A percentile compares a stretch with the other conserved stretches of the same genome.
Conservation (phyloP, 1,284 basidiomycete genomes). For the Bondarzewia mesenterica region DNA sequence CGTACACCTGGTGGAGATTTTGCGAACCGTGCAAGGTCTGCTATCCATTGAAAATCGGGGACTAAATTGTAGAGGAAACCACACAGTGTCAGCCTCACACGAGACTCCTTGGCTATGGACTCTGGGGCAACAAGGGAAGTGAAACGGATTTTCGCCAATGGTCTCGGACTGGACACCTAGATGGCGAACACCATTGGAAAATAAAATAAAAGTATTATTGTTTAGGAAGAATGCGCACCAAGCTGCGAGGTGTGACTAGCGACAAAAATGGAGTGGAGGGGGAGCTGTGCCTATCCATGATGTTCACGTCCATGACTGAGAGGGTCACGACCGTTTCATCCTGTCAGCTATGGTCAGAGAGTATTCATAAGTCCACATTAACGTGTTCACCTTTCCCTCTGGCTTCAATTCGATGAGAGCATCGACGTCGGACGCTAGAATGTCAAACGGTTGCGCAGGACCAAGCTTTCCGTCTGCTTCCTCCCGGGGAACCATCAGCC, state of each 20-base stretch:
- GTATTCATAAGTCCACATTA: not conserved
- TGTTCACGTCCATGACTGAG: conserved; percentile 51
- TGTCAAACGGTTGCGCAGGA: conserved; percentile 40
- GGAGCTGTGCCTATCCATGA: conserved; percentile 37
- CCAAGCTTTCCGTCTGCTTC: conserved; percentile 12
- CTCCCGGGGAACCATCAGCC: conserved; percentile 34
- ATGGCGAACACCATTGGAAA: not conserved
- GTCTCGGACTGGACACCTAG: conserved; percentile 38
- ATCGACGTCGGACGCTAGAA: conserved; percentile 57
- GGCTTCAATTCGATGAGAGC: conserved; percentile 59
- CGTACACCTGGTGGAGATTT: conserved; percentile 86
- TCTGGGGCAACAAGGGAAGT: conserved; percentile 58
- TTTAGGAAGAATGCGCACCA: conserved; percentile 35
- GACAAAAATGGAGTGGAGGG: conserved; percentile 35
- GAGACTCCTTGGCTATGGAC: conserved; percentile 74
- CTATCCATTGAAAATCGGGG: conserved; percentile 58
- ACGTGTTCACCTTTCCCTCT: conserved; percentile 51
- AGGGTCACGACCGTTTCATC: conserved; percentile 66
- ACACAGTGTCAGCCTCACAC: conserved; percentile 55
- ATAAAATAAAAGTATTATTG: not conserved
- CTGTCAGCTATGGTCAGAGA: conserved; percentile 23
- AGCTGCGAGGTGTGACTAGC: conserved; percentile 40
- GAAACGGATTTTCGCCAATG: conserved; percentile 61
- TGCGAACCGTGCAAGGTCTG: conserved; percentile 58
- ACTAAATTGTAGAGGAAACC: conserved; percentile 61